Percentiles rank a stretch among this genome's conserved stretches.
Conservation (phyloP, 2,329 filamentous ascomycete species). For the Blastomyces silverae region DNA sequence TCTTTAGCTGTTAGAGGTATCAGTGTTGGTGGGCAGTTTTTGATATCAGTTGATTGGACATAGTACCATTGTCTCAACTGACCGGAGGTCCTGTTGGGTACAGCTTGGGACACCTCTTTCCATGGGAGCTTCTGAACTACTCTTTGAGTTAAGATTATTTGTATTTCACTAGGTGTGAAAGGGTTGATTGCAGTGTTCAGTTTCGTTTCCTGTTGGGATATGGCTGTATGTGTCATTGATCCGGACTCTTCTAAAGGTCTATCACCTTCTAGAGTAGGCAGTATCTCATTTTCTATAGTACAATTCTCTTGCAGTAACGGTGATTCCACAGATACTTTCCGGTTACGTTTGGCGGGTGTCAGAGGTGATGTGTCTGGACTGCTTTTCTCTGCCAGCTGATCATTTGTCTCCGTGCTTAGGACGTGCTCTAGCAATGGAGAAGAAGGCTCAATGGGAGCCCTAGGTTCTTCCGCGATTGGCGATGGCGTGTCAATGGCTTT, state of each 20-base stretch:
- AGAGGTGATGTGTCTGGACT: not conserved
- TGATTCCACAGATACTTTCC: not conserved
- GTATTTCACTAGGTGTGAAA: conserved; percentile 17
- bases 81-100: conserved; percentile 14
- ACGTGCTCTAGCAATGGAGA: not conserved
- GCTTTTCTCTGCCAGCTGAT: not conserved
- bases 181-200: not conserved
- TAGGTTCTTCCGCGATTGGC: not conserved
- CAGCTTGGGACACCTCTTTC: conserved; percentile 15
- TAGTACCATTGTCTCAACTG: conserved; percentile 21
- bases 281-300: not conserved
- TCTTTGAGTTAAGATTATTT: conserved; percentile 16
- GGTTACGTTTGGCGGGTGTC: not conserved
- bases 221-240: not conserved
- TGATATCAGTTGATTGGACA: conserved; percentile 12
- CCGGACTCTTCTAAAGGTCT: not conserved
- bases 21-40: not conserved
- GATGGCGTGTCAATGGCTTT: not conserved
- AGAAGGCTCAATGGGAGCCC: too few species aligned
- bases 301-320: not conserved
- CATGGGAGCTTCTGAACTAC: conserved; percentile 17
- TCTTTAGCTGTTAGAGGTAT: conserved; percentile 13
- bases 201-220: not conserved
- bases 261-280: not conserved
- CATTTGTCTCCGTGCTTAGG: not conserved